These are phyloP conservation scores for Knufia petricola DNA, from an alignment of 2,329 filamentous ascomycete species.

Conservation along the genomic window DNA sequence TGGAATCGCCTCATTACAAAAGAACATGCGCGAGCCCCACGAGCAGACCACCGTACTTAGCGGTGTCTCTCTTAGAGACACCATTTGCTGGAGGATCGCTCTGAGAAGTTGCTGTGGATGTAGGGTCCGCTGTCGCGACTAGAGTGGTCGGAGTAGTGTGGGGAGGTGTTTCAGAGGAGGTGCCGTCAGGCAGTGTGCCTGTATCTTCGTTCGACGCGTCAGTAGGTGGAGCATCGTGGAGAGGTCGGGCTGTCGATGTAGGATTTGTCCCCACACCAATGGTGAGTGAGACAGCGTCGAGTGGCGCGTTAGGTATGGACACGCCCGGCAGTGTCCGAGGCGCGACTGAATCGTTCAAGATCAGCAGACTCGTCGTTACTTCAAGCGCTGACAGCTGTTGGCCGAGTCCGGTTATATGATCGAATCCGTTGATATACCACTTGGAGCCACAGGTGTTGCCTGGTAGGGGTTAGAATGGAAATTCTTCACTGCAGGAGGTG, in stretches of 20 bases:
- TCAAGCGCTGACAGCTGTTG: slow-evolving; percentile 60
- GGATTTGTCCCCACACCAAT: slow-evolving; percentile 3
- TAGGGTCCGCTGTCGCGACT: slow-evolving; percentile 4
- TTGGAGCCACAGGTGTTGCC: slow-evolving; percentile 54
- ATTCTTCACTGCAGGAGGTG: too few species aligned
- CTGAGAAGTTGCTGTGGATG: slow-evolving; percentile 14
- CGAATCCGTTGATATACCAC: slow-evolving; percentile 48
- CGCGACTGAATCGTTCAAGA: slow-evolving; percentile 19
- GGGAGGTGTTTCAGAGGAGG: slow-evolving; percentile 10
- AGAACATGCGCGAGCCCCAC: slow-evolving; percentile 2
- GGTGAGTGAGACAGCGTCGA: neutral
- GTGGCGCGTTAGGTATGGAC: slow-evolving; percentile 10
- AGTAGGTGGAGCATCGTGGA: slow-evolving; percentile 15
- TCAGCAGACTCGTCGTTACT: slow-evolving; percentile 35
- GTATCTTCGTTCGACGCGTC: neutral
- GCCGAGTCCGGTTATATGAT: slow-evolving; percentile 53
- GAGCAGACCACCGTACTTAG: slow-evolving; percentile 1
- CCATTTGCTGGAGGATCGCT: slow-evolving; percentile 12
- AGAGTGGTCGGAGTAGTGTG: neutral
- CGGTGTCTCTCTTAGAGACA: slow-evolving; percentile 1
- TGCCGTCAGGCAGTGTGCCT: slow-evolving; percentile 11
- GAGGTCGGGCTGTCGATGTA: slow-evolving; percentile 13
- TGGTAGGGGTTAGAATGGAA: too few species aligned
- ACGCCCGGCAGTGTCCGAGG: slow-evolving; percentile 15
- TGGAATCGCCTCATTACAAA: neutral